A percentile compares a stretch with the other conserved stretches of the same genome.
Conservation (phyloP, 2,329 filamentous ascomycete species). For the Ophiostoma fasciatum region DNA sequence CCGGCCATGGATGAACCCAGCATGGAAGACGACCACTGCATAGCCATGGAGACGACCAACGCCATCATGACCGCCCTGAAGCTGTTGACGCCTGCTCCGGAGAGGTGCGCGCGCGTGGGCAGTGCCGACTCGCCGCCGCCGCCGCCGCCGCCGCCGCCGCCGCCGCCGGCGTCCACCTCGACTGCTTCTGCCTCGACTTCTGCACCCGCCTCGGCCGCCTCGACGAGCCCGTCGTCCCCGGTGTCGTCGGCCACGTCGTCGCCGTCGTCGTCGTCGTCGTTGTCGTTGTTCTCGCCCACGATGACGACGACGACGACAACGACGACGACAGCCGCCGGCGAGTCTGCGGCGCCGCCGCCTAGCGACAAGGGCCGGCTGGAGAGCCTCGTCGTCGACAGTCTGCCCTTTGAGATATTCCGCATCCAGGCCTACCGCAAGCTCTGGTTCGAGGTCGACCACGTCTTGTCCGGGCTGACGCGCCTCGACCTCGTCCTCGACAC, state of each 20-base stretch:
- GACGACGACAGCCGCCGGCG: too few relatives aligned
- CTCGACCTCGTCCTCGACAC: constrained; percentile 27
- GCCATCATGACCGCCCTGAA: constrained; percentile 11
- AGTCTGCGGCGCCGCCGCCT: too few relatives aligned
- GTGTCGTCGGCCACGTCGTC: constrained; percentile 4
- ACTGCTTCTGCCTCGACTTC: background rate
- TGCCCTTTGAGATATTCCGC: constrained; percentile 28
- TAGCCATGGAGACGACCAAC: constrained; percentile 21
- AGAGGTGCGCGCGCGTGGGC: background rate
- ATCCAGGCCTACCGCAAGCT: constrained; percentile 21
- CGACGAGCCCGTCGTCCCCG: constrained; percentile 4
- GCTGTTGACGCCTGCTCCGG: constrained; percentile 2
- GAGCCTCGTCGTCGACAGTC: constrained; percentile 27
- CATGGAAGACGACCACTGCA: constrained; percentile 23
- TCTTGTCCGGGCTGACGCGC: constrained; percentile 24
- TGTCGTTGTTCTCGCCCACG: constrained; percentile 3
- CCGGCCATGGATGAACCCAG: constrained; percentile 24
- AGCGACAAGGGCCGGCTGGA: too few relatives aligned
- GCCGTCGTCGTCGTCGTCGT: constrained; percentile 1
- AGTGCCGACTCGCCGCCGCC: background rate
- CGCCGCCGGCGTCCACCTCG: background rate
- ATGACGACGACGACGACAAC: too few relatives aligned
- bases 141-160: background rate
- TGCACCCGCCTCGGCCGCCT: constrained; percentile 2
- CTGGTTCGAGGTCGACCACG: constrained; percentile 26